Base-by-base conservation (phyloP, 2,329 filamentous ascomycete genomes). In the Claviceps humidiphila region DNA sequence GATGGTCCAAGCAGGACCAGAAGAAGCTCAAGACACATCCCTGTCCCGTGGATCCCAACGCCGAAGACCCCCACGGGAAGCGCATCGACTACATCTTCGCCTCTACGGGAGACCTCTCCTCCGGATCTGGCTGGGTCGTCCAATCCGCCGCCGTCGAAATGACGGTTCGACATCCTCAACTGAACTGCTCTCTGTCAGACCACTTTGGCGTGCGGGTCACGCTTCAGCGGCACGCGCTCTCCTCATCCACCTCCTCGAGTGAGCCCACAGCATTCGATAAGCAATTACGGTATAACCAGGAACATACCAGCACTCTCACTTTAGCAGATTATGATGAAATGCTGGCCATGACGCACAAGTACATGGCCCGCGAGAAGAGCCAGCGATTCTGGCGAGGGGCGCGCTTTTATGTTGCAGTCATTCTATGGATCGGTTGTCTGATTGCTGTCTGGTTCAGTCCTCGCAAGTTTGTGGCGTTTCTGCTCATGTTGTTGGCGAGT, bases 61-160 rank as follows among this genome's bases (percentile, higher is more conserved):
- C 80, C 0, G 68, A 74, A 3, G 90, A 96, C 63, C 81, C 80
- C 0, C 75, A 74, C 24, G 91, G 86, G n/a, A 91, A 95, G 66
- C 76, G 93, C 22, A 77, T 97, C 47, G 93, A 98, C 69, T 98
- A 98, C 68, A 85, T 98, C 62, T 97, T 98, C 68, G 84, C 88
- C 59, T 80, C 78, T 1, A 77, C 78, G 13, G 77, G 74, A 13
- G 58, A 63, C 58, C 52, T 59, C 47, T 58, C 61, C 66, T 56
- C 63, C 60, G 40, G 56, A 56, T 44, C 53, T 54, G 62, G 65
- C 45, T 96, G 90, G 89, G 71, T 78, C 13, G 81, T 96, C 54
- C 75, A 81, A 54, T 74, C 77, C 7, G 84, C 80, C 3, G 77
- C 80, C 49, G 85, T 98, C 1, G 84, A 85, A 54, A 89, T 96